Evolutionary conservation across 805 yeast species (phyloP).

Genomic region (Starmerella apis): DNA sequence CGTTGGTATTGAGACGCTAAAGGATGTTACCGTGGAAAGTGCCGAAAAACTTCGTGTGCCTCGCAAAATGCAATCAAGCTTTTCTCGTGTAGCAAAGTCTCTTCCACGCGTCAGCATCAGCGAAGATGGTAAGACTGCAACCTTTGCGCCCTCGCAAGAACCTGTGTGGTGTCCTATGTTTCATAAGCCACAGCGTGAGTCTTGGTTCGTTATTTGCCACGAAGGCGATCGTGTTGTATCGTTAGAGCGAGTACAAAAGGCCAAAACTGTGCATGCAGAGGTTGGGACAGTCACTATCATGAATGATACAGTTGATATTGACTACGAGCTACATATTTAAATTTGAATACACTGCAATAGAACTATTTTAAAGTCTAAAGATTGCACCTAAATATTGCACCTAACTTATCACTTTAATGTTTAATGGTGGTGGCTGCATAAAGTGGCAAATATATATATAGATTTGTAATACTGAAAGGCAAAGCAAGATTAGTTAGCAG

Average conservation of each 20-base stretch:
- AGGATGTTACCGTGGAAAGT: slow-evolving; percentile 30
- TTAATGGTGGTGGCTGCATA: too few species aligned
- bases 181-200: slow-evolving; percentile 84
- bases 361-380: too few species aligned
- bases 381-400: too few species aligned
- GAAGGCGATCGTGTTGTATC: slow-evolving; percentile 46
- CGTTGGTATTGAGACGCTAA: slow-evolving; percentile 11
- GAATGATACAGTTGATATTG: slow-evolving; percentile 26
- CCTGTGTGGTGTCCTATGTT: slow-evolving; percentile 66
- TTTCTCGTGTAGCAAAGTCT: slow-evolving; percentile 43
- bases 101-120: slow-evolving; percentile 52
- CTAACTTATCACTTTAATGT: too few species aligned
- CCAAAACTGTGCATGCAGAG: slow-evolving; percentile 20
- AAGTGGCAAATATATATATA: too few species aligned
- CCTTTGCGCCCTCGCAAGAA: slow-evolving; percentile 33
- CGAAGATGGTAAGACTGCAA: slow-evolving; percentile 33
- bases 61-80: slow-evolving; percentile 38
- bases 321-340: slow-evolving; percentile 14
- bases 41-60: slow-evolving; percentile 38
- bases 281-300: slow-evolving; percentile 18
- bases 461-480: too few species aligned
- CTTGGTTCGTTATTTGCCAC: slow-evolving; percentile 72
- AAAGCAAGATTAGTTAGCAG: too few species aligned
- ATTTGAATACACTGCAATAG: too few species aligned
- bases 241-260: slow-evolving; percentile 69